Conservation (phyloP, 2,329 filamentous ascomycete genomes). For the Mollisia scopiformis region DNA sequence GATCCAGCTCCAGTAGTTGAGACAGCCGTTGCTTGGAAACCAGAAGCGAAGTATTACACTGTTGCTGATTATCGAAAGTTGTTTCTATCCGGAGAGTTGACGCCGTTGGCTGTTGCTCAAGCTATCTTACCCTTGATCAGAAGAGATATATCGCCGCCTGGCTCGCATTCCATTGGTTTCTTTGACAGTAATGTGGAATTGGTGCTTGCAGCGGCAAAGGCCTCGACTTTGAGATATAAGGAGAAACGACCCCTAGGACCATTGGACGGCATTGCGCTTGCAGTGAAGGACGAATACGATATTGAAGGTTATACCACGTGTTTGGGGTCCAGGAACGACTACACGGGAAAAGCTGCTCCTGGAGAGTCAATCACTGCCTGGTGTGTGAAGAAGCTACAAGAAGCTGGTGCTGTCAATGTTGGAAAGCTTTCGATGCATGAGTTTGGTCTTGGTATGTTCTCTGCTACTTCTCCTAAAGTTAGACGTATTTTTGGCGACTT, state of each 20-base stretch:
- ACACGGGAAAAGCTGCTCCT: conserved; percentile 8
- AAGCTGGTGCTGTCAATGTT: conserved; percentile 72
- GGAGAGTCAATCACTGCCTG: conserved; percentile 22
- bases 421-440: conserved; percentile 89
- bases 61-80: conserved; percentile 77
- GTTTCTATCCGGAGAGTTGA: conserved; percentile 69
- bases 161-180: conserved; percentile 74
- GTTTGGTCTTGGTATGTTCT: conserved; percentile 49
- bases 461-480: neutral
- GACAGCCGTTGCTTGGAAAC: neutral
- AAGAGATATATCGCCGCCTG: conserved; percentile 54
- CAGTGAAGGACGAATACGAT: conserved; percentile 74
- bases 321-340: conserved; percentile 24
- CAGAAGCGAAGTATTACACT: conserved; percentile 57
- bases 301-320: conserved; percentile 24
- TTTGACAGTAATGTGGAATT: conserved; percentile 64
- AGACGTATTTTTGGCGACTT: neutral
- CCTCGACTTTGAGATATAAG: conserved; percentile 72
- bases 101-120: conserved; percentile 72
- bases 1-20: neutral
- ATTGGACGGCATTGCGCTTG: conserved; percentile 80
- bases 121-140: conserved; percentile 71
- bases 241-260: conserved; percentile 65
- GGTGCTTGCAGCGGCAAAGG: conserved; percentile 68
- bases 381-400: conserved; percentile 44